phyloP scores from a whole-genome alignment of 768 basidiomycete genomes.

The Leccinum rimulosum region DNA sequence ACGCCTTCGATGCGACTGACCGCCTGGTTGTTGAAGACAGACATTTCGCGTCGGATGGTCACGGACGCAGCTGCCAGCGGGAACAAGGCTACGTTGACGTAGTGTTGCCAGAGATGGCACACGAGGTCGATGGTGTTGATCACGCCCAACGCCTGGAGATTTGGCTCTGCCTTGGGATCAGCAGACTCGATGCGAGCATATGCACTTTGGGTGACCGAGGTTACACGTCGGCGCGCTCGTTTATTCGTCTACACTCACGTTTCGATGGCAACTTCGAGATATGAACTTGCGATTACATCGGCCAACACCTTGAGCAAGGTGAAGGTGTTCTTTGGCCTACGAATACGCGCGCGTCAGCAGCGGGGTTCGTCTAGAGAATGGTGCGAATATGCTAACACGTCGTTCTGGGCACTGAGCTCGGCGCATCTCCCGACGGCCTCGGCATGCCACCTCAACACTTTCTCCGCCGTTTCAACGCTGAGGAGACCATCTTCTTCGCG shows the following conservation, averaged over 20 bases:
- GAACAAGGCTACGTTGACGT: constrained; percentile 85
- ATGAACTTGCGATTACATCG: constrained; percentile 78
- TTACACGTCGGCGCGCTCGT: not conserved
- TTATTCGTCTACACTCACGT: constrained; percentile 57
- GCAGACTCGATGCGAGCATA: constrained; percentile 65
- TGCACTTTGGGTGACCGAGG: constrained; percentile 45
- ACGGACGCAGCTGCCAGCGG: constrained; percentile 85
- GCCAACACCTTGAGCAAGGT: constrained; percentile 79
- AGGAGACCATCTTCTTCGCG: constrained; percentile 82
- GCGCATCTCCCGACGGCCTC: constrained; percentile 94
- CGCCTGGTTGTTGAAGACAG: constrained; percentile 85
- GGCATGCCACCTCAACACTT: constrained; percentile 96
- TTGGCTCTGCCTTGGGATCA: constrained; percentile 81
- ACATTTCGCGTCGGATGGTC: constrained; percentile 89
- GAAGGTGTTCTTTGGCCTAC: constrained; percentile 86
- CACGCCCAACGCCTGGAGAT: constrained; percentile 60
- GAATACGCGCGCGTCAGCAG: constrained; percentile 6
- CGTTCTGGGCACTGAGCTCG: constrained; percentile 76
- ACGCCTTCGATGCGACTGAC: constrained; percentile 82
- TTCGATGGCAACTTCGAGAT: constrained; percentile 89
- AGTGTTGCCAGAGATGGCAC: constrained; percentile 96
- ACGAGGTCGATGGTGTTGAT: constrained; percentile 79
- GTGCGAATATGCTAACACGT: constrained; percentile 62
- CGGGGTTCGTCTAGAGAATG: not conserved
- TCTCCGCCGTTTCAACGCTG: constrained; percentile 74